These are phyloP conservation scores for Globisporangium carolinianum DNA, from an alignment of 352 stramenopile genomes.

Conservation along the genomic window DNA sequence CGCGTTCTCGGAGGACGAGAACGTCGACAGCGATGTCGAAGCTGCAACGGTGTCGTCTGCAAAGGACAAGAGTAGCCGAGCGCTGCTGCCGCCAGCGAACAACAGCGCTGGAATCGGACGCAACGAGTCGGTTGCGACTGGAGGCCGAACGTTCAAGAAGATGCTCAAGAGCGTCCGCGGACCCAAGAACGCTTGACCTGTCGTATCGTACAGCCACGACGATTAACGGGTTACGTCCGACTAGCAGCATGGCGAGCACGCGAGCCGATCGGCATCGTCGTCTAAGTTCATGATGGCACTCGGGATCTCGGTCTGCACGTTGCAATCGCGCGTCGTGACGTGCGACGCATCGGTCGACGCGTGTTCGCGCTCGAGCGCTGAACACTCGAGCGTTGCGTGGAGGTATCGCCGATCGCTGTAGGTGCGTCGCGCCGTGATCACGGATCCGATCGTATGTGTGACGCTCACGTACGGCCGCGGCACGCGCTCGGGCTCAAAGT, in stretches of 20 bases:
- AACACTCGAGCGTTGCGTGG: slow-evolving; percentile 10
- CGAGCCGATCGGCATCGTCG: neutral
- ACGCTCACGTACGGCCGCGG: slow-evolving; percentile 25
- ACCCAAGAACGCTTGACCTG: slow-evolving; percentile 49
- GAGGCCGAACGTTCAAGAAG: slow-evolving; percentile 46
- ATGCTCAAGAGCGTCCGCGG: slow-evolving; percentile 74
- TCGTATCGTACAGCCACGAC: neutral
- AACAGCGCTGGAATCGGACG: neutral
- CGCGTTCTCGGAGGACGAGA: slow-evolving; percentile 74
- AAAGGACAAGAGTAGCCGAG: slow-evolving; percentile 12
- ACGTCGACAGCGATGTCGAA: slow-evolving; percentile 62
- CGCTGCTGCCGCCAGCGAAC: neutral
- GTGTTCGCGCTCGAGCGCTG: neutral
- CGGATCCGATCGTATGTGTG: slow-evolving; percentile 25
- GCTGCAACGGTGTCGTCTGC: slow-evolving; percentile 20
- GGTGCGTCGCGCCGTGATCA: slow-evolving; percentile 17
- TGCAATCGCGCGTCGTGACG: slow-evolving; percentile 1
- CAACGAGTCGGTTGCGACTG: slow-evolving; percentile 4
- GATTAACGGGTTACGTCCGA: neutral
- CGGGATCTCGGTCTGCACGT: slow-evolving; percentile 15
- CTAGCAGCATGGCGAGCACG: neutral
- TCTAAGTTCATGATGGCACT: neutral
- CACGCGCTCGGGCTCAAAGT: slow-evolving; percentile 39
- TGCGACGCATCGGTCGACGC: neutral
- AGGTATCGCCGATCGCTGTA: slow-evolving; percentile 22